A percentile compares a stretch with the other conserved stretches of the same genome.
Conservation (phyloP, 257 asterid species). For the Solanum lycopersicoides region DNA sequence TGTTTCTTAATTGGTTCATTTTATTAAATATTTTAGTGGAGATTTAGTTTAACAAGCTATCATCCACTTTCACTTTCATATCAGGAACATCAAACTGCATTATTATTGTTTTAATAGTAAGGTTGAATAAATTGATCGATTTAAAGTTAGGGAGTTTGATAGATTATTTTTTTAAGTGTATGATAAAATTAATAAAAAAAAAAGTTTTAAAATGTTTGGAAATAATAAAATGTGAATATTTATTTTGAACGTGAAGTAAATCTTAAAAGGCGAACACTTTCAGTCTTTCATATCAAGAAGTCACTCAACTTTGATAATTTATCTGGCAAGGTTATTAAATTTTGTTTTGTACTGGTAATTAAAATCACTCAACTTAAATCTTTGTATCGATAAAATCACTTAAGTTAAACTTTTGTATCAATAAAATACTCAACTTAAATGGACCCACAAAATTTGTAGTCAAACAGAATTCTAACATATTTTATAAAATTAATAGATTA, state of each 20-base stretch:
- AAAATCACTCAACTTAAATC: too few relatives aligned
- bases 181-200: not conserved
- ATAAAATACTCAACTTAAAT: too few relatives aligned
- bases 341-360: too few relatives aligned
- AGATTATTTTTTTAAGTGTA: not conserved
- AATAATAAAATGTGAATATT: not conserved
- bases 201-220: not conserved
- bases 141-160: not conserved
- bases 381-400: too few relatives aligned
- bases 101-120: not conserved
- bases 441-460: not conserved
- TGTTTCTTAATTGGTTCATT: not conserved
- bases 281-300: too few relatives aligned
- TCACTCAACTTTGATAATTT: too few relatives aligned
- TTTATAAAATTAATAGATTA: too few relatives aligned
- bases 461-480: not conserved
- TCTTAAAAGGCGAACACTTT: not conserved
- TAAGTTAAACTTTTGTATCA: too few relatives aligned
- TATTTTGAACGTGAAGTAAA: too few relatives aligned
- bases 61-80: not conserved
- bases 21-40: not conserved
- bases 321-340: too few relatives aligned
- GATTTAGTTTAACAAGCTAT: not conserved
- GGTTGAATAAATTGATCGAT: not conserved
- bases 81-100: not conserved